These are phyloP conservation scores for Citrus maxima DNA, from an alignment of 345 rosid genomes.

Conservation along the genomic window DNA sequence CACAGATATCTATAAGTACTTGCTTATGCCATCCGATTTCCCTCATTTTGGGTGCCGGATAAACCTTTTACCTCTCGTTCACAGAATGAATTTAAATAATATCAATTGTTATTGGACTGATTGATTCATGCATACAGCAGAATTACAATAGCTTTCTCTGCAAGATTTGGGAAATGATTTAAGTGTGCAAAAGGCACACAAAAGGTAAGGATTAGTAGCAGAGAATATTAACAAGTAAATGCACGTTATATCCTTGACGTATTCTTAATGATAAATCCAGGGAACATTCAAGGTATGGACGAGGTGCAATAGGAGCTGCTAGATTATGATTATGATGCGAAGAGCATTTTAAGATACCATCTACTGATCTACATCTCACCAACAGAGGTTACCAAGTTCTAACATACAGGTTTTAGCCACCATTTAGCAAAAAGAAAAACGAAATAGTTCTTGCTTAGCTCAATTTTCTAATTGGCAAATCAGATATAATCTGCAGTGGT, in stretches of 20 bases:
- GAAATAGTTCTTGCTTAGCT: too few relatives aligned
- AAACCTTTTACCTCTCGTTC: not conserved
- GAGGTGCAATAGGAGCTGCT: slow-evolving; percentile 28
- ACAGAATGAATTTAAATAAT: too few relatives aligned
- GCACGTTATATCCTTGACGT: too few relatives aligned
- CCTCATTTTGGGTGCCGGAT: slow-evolving; percentile 25
- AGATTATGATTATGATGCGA: slow-evolving; percentile 14
- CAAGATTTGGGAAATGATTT: slow-evolving; percentile 19
- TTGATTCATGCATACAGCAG: slow-evolving; percentile 4
- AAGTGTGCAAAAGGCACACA: slow-evolving; percentile 15
- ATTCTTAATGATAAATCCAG: not conserved
- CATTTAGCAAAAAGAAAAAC: too few relatives aligned
- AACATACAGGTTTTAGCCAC: too few relatives aligned
- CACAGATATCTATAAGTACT: slow-evolving; percentile 1
- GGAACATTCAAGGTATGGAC: slow-evolving; percentile 25
- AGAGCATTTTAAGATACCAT: slow-evolving; percentile 11
- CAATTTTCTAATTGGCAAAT: too few relatives aligned
- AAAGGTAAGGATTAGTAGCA: slow-evolving; percentile 7
- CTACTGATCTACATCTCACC: slow-evolving; percentile 4
- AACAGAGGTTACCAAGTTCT: not conserved
- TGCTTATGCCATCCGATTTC: not conserved
- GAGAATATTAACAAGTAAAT: not conserved
- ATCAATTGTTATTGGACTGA: not conserved
- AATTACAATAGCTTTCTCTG: slow-evolving; percentile 19
- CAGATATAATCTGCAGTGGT: too few relatives aligned